Evolutionary conservation across 2,329 filamentous ascomycete genomes (phyloP).

Genomic region (Lachnellula hyalina): DNA sequence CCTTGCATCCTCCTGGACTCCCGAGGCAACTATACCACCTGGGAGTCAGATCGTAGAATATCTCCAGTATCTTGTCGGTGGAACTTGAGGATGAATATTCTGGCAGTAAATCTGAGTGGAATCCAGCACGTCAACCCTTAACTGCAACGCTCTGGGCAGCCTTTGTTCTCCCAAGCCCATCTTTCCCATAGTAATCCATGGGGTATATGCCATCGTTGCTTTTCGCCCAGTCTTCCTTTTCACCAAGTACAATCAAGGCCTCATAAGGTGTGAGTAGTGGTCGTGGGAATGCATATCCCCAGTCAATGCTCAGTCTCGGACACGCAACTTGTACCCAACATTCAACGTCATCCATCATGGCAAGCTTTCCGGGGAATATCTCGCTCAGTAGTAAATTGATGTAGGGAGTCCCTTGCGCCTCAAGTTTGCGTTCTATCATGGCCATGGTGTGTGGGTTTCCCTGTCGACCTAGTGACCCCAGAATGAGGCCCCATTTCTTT

Average conservation of each 20-base stretch:
- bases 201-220: slow-evolving; percentile 67
- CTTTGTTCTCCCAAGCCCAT: slow-evolving; percentile 79
- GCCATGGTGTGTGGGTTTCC: slow-evolving; percentile 91
- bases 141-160: slow-evolving; percentile 8
- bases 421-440: slow-evolving; percentile 75
- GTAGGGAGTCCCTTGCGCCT: slow-evolving; percentile 67
- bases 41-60: not conserved
- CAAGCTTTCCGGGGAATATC: slow-evolving; percentile 93
- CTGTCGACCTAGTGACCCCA: slow-evolving; percentile 87
- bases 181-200: slow-evolving; percentile 97
- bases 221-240: slow-evolving; percentile 67
- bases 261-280: slow-evolving; percentile 93
- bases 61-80: not conserved
- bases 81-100: not conserved
- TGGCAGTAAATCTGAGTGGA: not conserved
- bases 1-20: too few species aligned
- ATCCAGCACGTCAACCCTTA: slow-evolving; percentile 15
- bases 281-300: slow-evolving; percentile 91
- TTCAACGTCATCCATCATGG: slow-evolving; percentile 88
- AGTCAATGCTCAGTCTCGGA: slow-evolving; percentile 94
- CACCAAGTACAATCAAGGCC: slow-evolving; percentile 82
- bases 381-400: slow-evolving; percentile 86
- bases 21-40: too few species aligned
- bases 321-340: slow-evolving; percentile 99
- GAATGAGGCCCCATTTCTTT: slow-evolving; percentile 88